Evolutionary conservation across 2,329 filamentous ascomycete species (phyloP), one percentile per base, ranked within the genome.

Genomic region (Trichoderma koningii): DNA sequence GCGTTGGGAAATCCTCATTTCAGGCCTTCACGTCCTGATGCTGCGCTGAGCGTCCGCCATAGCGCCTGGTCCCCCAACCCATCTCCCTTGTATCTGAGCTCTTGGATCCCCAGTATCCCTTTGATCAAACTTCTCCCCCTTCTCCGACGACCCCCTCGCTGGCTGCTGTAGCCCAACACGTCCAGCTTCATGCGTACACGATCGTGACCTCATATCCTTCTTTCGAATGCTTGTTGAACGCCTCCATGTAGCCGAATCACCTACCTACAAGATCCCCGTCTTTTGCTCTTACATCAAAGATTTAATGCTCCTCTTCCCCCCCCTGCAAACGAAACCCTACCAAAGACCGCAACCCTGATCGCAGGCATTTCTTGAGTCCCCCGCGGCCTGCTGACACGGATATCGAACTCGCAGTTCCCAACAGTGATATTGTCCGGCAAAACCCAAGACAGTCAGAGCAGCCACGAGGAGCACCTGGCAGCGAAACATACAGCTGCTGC

Each of bases 1-100:
- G 59, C 50, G 26, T 38, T 47, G 59, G 59, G 38, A 51, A 52
- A 51, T 28, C 41, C 53, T 62, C 59, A 62, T 62, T 62, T 62
- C 59, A 26, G 12, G 12, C 34, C 34, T 14, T 38, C 50, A 45
- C 38, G 5, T 34, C 23, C 14, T 59, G 45, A 26, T 48, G 55
- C 44, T 47, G 12, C 55, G 7, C 21, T 41, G 55, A 50, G 44
- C 34, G 38, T 55, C 34, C 21, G 28, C 56, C 45, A 50, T 38
- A 50, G 45, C 14, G 44, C 23, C 45, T 17, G 14, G n/a, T 60
- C 28, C 28, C 44, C 17, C 9, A 30, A 9, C 19, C 48, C 48
- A 59, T 44, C 53, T 51, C 48, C 48, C 48, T 28, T 28, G 26
- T 51, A n/a, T 30, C 26, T 51, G 48, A 38, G 34, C 34, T 12